Base-by-base conservation (phyloP, 352 stramenopile species). In the Pythium plurisporium region DNA sequence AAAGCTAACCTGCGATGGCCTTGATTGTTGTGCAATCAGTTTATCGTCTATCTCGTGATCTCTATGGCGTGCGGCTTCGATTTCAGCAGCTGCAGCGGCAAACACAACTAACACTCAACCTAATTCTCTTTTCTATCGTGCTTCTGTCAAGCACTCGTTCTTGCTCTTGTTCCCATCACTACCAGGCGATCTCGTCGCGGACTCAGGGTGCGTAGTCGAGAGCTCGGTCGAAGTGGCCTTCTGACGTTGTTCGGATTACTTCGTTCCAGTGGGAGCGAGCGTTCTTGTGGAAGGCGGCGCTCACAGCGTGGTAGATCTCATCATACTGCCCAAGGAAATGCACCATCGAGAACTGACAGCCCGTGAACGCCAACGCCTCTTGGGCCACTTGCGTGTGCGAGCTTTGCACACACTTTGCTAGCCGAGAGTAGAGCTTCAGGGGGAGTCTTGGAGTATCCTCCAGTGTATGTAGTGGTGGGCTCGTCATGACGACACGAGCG, bases 31-130 rank as follows among this genome's bases (percentile, higher is more conserved):
- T 23, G 4, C 20, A 11, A 14, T 38, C n/a, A 62, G 58, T 81
- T 95, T 74, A 67, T 95, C 40, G 59, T 94, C 40, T 95, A 95
- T 72, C 74, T 94, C 56, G 74, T 93, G 52, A 74, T 94, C 31
- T 89, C 83, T 15, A 92, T 93, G 84, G 82, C 84, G 27, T 95
- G 87, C 50, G 86, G 87, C 34, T 92, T 93, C 29, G 78, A 88
- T 55, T 82, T 96, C 50, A 73, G 80, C 53, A 74, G 73, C 62
- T 92, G 84, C 65, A 79, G 76, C n/a, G 75, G 79, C 60, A 80
- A 78, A 30, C 67, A 72, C 42, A 65, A 77, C 19, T 79, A 47
- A 26, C n/a, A 70, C 61, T 90, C 82, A 60, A 75, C 70, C 12
- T 71, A 75, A 54, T 75, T 22, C 45, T 40, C 29, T 33, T 38